phyloP scores from a whole-genome alignment of 202 grass and related monocot species.

The Zoysia matrella region DNA sequence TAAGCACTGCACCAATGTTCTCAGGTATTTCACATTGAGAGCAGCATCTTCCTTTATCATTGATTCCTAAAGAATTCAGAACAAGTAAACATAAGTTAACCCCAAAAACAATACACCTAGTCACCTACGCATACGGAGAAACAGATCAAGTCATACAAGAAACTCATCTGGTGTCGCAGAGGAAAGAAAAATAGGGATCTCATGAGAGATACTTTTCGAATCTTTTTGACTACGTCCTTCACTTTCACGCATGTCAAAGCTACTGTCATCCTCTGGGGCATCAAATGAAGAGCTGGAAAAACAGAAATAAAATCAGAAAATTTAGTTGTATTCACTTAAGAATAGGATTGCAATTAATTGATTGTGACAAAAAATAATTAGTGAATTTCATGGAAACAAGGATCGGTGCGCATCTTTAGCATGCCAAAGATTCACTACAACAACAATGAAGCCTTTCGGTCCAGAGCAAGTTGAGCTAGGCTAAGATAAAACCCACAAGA shows the following conservation, averaged over 20 bases:
- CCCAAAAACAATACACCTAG: neutral
- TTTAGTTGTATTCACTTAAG: constrained; percentile 20
- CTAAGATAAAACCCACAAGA: too few species aligned
- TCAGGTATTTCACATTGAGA: constrained; percentile 83
- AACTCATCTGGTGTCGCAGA: constrained; percentile 93
- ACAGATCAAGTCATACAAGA: constrained; percentile 61
- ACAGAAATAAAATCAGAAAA: constrained; percentile 35
- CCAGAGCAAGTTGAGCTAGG: too few species aligned
- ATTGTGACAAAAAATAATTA: constrained; percentile 28
- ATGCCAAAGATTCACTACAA: constrained; percentile 21
- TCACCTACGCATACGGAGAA: constrained; percentile 2
- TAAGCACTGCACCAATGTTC: constrained; percentile 92
- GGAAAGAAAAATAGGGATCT: constrained; percentile 88
- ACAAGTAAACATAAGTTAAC: constrained; percentile 41
- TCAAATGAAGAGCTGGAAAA: constrained; percentile 89
- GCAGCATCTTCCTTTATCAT: constrained; percentile 71
- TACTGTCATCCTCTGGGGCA: constrained; percentile 77
- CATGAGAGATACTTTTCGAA: constrained; percentile 66
- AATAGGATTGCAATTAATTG: constrained; percentile 1
- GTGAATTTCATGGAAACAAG: constrained; percentile 31
- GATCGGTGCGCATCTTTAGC: constrained; percentile 4
- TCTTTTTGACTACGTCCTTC: constrained; percentile 59
- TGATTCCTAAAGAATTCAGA: constrained; percentile 72
- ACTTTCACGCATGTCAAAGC: constrained; percentile 59
- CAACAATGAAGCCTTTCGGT: too few species aligned